phyloP scores from a whole-genome alignment of 2,329 filamentous ascomycete species.

The Diaporthe citri region DNA sequence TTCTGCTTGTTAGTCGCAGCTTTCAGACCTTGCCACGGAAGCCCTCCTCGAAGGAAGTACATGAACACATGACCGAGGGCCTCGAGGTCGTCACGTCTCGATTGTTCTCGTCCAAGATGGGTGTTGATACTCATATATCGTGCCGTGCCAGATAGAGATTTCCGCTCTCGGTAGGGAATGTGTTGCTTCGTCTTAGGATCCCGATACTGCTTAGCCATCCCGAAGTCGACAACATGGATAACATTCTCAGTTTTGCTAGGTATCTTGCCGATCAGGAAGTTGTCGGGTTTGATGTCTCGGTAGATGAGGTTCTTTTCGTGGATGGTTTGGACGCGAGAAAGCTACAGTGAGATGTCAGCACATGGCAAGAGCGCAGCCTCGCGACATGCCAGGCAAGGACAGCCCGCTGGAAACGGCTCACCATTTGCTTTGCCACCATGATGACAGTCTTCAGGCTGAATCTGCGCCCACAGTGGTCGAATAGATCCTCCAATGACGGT shows the following conservation, averaged over 20 bases:
- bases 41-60: constrained; percentile 79
- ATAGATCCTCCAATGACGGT: constrained; percentile 94
- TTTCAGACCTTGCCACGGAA: constrained; percentile 81
- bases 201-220: constrained; percentile 99
- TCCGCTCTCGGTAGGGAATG: constrained; percentile 96
- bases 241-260: constrained; percentile 96
- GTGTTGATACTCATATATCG: constrained; percentile 99
- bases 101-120: constrained; percentile 95
- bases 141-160: constrained; percentile 95
- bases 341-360: constrained; percentile 60
- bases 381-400: neutral
- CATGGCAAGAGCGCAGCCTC: constrained; percentile 18
- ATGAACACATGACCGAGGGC: constrained; percentile 83
- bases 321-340: constrained; percentile 91
- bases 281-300: constrained; percentile 99
- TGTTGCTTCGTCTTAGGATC: constrained; percentile 99
- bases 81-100: constrained; percentile 94
- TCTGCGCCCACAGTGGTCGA: constrained; percentile 95
- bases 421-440: constrained; percentile 99
- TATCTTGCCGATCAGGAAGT: constrained; percentile 95
- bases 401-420: constrained; percentile 53
- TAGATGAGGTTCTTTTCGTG: constrained; percentile 99
- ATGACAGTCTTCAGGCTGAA: constrained; percentile 98
- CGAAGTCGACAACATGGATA: constrained; percentile 98
- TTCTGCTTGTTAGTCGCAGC: constrained; percentile 91